Evolutionary conservation across 495 filamentous ascomycete genomes (phyloP), one percentile per base, ranked within the genome.

Genomic region (Tirmania nivea): DNA sequence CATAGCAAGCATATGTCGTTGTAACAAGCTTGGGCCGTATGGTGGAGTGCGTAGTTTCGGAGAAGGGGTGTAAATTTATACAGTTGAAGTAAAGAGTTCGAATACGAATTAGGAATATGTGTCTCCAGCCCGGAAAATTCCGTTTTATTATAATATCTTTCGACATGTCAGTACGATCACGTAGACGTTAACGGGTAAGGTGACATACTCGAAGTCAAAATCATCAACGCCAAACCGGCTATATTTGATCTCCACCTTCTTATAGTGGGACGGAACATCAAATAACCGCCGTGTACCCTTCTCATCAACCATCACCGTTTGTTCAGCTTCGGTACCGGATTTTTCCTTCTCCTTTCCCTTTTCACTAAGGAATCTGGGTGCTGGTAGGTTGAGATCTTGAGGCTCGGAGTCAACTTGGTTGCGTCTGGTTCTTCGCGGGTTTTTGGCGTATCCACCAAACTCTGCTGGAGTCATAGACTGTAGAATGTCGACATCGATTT

Each of bases 221-320:
- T 96, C 92, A 61, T 94, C 86, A 2, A 99, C 85, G 10, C 90
- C 89, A 68, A 93, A 95, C 64, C 83, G 86, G 68, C 89, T 93
- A 65, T 94, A 94, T 61, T 94, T 94, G 66, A 95, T 96, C 65
- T 95, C 86, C 5, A 92, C 79, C 59, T 86, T 87, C 52, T 80
- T 78, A 62, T 94, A 97, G 67, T 86, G 81, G 1, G 81, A 72
- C 2, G 90, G 80, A 20, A 89, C 83, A 52, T 94, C 86, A 54
- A 64, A 65, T 48, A 55, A 52, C 34, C 62, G 54, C 35, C 48
- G 48, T 16, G 14, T 50, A 12, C 42, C 74, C 67, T 48, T 52
- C 37, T 76, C 62, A 68, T 74, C 69, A 68, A 82, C 63, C 71
- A 73, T 68, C 64, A 20, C 75, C 69, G 12, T 75, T 73, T 61